These are phyloP conservation scores for Pyronema domesticum DNA, from an alignment of 495 filamentous ascomycete genomes.

Conservation along the genomic window DNA sequence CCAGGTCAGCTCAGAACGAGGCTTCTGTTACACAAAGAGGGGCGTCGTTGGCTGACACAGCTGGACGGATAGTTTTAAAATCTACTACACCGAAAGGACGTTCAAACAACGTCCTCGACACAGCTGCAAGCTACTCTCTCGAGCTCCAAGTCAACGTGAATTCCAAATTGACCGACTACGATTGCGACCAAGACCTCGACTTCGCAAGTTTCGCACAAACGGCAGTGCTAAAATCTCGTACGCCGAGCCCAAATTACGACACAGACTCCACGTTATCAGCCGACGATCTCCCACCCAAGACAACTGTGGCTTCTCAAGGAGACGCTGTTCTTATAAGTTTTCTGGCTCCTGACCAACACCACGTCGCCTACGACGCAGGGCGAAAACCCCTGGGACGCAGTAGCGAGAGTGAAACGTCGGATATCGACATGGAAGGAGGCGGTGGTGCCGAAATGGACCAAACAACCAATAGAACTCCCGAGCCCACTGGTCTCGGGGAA, in stretches of 20 bases:
- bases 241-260: background rate
- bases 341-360: slow-evolving; percentile 33
- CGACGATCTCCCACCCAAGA: background rate
- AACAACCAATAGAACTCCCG: slow-evolving; percentile 1
- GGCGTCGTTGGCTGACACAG: background rate
- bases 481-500: too few relatives aligned
- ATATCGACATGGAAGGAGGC: slow-evolving; percentile 25
- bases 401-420: slow-evolving; percentile 21
- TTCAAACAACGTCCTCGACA: background rate
- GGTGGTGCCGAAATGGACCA: slow-evolving; percentile 8
- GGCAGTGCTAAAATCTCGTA: background rate
- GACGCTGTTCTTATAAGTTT: slow-evolving; percentile 38
- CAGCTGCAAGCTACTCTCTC: background rate
- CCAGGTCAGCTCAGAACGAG: slow-evolving; percentile 1
- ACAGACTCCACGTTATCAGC: background rate
- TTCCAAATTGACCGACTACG: background rate
- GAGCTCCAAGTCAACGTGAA: background rate
- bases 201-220: background rate
- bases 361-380: slow-evolving; percentile 26
- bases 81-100: background rate
- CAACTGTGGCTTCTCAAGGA: slow-evolving; percentile 25
- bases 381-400: slow-evolving; percentile 25
- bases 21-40: background rate
- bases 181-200: background rate
- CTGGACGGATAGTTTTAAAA: background rate